A percentile compares a stretch with the other conserved stretches of the same genome.
Conservation (phyloP, 1,139 yeast genomes). For the Oligophagozyma castellii region DNA sequence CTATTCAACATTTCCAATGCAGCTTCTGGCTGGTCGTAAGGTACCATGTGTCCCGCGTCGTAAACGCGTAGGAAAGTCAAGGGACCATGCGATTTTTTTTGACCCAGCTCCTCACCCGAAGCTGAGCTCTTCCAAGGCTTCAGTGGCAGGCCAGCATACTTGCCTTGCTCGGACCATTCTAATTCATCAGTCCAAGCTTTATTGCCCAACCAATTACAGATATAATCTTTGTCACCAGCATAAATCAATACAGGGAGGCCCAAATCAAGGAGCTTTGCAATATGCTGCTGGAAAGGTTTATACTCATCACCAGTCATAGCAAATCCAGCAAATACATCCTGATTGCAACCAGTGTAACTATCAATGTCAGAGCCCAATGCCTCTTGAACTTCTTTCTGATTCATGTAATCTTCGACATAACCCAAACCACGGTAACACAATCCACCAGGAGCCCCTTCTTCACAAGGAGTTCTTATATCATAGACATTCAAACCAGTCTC, state of each 20-base stretch:
- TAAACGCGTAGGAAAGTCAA: conserved; percentile 50
- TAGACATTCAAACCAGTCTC: conserved; percentile 86
- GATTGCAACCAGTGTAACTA: conserved; percentile 69
- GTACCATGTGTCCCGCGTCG: conserved; percentile 69
- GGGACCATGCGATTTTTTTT: conserved; percentile 38
- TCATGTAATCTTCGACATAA: conserved; percentile 55
- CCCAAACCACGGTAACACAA: conserved; percentile 68
- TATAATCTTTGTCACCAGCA: conserved; percentile 80
- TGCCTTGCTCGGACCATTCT: conserved; percentile 49
- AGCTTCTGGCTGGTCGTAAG: conserved; percentile 66
- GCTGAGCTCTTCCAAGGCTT: conserved; percentile 25
- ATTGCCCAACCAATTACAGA: conserved; percentile 81
- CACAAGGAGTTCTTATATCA: conserved; percentile 82
- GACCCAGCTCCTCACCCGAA: conserved; percentile 41
- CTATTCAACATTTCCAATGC: conserved; percentile 65
- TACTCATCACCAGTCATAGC: conserved; percentile 84
- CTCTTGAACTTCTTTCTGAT: conserved; percentile 52
- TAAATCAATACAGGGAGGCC: conserved; percentile 60
- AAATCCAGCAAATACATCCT: conserved; percentile 72
- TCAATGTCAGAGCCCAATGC: conserved; percentile 92
- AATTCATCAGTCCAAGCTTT: conserved; percentile 66
- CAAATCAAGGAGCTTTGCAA: conserved; percentile 40
- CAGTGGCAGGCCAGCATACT: conserved; percentile 33
- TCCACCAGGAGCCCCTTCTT: conserved; percentile 32
- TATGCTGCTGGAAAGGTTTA: conserved; percentile 65